These are phyloP conservation scores for Dactylorhiza incarnata DNA, from an alignment of 106 monocot genomes.

Conservation along the genomic window DNA sequence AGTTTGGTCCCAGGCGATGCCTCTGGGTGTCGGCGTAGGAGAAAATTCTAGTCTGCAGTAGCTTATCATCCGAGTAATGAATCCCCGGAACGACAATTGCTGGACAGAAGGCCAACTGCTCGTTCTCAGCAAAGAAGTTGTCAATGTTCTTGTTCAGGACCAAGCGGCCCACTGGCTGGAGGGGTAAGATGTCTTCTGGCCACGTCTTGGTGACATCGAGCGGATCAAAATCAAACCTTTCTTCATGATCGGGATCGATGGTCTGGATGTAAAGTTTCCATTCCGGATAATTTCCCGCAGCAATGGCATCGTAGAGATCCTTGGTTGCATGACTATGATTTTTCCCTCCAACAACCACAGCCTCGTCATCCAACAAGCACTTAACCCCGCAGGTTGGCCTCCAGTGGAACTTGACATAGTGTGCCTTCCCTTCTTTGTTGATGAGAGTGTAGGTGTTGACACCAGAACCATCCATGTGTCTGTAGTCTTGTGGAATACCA, in stretches of 20 bases:
- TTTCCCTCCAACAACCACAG: conserved; percentile 57
- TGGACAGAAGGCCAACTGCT: conserved; percentile 65
- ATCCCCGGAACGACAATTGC: conserved; percentile 61
- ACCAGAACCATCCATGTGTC: conserved; percentile 89
- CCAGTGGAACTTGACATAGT: conserved; percentile 91
- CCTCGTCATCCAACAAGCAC: conserved; percentile 66
- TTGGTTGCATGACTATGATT: conserved; percentile 87
- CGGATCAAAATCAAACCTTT: conserved; percentile 76
- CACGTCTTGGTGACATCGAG: conserved; percentile 90
- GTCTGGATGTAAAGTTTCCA: conserved; percentile 88
- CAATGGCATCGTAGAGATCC: conserved; percentile 69
- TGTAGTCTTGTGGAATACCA: conserved; percentile 66
- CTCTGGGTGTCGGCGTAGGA: conserved; percentile 69
- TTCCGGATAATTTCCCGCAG: conserved; percentile 71
- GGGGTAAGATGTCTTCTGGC: conserved; percentile 75
- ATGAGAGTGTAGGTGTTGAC: conserved; percentile 74
- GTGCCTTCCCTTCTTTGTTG: conserved; percentile 52
- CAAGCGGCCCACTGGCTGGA: conserved; percentile 84
- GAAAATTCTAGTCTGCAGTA: conserved; percentile 56
- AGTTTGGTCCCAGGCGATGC: conserved; percentile 65
- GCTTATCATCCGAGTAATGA: conserved; percentile 65
- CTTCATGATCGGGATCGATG: conserved; percentile 66
- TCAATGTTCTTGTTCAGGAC: conserved; percentile 83
- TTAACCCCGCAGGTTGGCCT: conserved; percentile 84
- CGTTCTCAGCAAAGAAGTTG: conserved; percentile 68